phyloP scores from a whole-genome alignment of 306 rosid species.

The Medicago truncatula region DNA sequence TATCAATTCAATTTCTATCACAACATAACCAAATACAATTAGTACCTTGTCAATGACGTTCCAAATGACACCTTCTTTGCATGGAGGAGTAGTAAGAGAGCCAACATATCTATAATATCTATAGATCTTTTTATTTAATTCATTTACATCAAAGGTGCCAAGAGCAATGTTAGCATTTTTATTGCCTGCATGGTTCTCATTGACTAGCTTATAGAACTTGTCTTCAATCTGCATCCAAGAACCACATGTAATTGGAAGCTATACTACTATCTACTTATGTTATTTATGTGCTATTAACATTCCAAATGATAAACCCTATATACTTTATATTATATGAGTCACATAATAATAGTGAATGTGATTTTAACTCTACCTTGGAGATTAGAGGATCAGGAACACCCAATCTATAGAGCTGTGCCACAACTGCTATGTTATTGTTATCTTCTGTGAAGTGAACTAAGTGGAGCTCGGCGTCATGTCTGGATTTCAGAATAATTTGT shows the following conservation, averaged over 20 bases:
- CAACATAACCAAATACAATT: not conserved
- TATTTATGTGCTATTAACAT: too few relatives aligned
- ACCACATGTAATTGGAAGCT: too few relatives aligned
- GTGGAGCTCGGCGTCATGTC: constrained; percentile 73
- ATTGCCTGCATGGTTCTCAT: constrained; percentile 36
- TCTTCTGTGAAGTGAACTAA: constrained; percentile 66
- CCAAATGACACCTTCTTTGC: constrained; percentile 78
- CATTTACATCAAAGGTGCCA: constrained; percentile 48
- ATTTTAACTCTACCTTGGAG: constrained; percentile 49
- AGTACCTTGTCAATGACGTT: constrained; percentile 71
- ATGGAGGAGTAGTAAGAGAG: constrained; percentile 87
- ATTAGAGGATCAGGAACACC: constrained; percentile 67
- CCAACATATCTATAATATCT: constrained; percentile 77
- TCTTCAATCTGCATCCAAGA: constrained; percentile 54
- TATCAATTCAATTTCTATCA: not conserved
- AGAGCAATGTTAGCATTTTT: constrained; percentile 52
- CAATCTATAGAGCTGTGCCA: constrained; percentile 57
- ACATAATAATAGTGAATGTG: not conserved
- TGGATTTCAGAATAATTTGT: constrained; percentile 25
- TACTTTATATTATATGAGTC: not conserved
- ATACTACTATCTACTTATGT: too few relatives aligned
- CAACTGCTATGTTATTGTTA: constrained; percentile 49
- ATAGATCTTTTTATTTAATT: constrained; percentile 44
- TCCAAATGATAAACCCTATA: too few relatives aligned
- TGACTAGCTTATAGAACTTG: constrained; percentile 51